Base-by-base conservation (phyloP, 1,284 basidiomycete species). In the Ceratobasidium sp. region DNA sequence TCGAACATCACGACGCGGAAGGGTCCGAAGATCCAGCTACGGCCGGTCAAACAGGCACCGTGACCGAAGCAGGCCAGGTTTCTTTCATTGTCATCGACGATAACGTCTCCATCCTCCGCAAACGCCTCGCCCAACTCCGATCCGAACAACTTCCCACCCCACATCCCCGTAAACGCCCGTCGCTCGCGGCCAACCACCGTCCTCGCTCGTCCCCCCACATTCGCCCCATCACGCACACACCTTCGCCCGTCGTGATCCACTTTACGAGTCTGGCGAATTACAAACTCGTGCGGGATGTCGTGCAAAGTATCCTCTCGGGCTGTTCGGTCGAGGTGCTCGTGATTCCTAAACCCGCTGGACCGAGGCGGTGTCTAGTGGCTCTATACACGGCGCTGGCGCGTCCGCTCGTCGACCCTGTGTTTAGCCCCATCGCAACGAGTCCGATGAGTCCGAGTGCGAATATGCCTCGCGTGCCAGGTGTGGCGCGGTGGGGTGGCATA, bases 341-440 rank as follows among this genome's bases (percentile, higher is more conserved):
- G 73, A 90, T 98, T 31, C 95, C 94, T 3, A 98, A 98, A 79
- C 95, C 95, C 4, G 94, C 92, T 8, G 96, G 96, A 2, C 95
- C 95, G 0, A 87, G 95, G 38, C 87, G 95, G 8, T 89, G 97
- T 73, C 80, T 98, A 71, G 95, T 94, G 4, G 91, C 94, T 10
- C 80, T 98, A 17, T 90, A 95, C 76, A 96, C 92, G 2, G 91
- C 93, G 1, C 83, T 93, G 54, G 90, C 86, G 13, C 92, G 89
- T 73, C 94, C 95, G 0, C 76, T 88, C 12, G 87, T 98, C 27
- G 94, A 97, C 76, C 91, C 94, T 0, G 91, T 90, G 75, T 97
- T 97, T 77, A 80, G 86, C 0, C 95, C 96, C 12, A 98, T 96
- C 70, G 96, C 96, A 0, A 98, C 93, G 0, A 91, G 92, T 0